Evolutionary conservation across 2,329 filamentous ascomycete genomes (phyloP).

Genomic region (Trichoderma sp.): DNA sequence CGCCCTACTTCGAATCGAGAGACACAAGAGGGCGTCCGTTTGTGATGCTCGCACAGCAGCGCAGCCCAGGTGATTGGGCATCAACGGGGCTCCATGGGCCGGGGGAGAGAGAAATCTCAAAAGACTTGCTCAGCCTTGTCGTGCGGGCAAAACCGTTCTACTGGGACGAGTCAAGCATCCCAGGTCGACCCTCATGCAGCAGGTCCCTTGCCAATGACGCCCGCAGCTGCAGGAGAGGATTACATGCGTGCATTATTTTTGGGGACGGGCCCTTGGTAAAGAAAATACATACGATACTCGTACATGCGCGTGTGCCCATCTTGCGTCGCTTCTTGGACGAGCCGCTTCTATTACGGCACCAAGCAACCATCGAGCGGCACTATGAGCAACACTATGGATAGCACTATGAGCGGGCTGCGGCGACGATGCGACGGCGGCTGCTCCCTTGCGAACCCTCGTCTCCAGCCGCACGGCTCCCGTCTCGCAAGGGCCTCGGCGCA

Average conservation of each 20-base stretch:
- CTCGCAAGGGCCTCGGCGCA: not conserved
- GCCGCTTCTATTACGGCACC: not conserved
- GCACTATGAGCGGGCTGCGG: not conserved
- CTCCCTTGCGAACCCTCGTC: constrained; percentile 10
- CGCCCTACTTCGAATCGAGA: not conserved
- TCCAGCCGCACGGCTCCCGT: constrained; percentile 9
- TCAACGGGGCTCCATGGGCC: not conserved
- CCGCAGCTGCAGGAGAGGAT: constrained; percentile 11
- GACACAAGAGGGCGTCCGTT: not conserved
- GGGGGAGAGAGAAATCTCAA: not conserved
- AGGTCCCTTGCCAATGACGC: not conserved
- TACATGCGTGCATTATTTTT: not conserved
- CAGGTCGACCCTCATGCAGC: not conserved
- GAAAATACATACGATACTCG: not conserved
- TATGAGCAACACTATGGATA: not conserved
- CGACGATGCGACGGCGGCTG: constrained; percentile 21
- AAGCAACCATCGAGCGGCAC: not conserved
- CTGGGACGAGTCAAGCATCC: not conserved
- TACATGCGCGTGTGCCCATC: not conserved
- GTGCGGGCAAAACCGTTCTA: not conserved
- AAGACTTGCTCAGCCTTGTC: constrained; percentile 9
- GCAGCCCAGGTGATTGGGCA: not conserved
- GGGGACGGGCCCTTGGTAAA: not conserved
- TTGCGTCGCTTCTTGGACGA: not conserved
- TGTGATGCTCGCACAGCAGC: not conserved